These are phyloP conservation scores for Colletotrichum nymphaeae DNA, from an alignment of 2,329 filamentous ascomycete species.

Conservation along the genomic window DNA sequence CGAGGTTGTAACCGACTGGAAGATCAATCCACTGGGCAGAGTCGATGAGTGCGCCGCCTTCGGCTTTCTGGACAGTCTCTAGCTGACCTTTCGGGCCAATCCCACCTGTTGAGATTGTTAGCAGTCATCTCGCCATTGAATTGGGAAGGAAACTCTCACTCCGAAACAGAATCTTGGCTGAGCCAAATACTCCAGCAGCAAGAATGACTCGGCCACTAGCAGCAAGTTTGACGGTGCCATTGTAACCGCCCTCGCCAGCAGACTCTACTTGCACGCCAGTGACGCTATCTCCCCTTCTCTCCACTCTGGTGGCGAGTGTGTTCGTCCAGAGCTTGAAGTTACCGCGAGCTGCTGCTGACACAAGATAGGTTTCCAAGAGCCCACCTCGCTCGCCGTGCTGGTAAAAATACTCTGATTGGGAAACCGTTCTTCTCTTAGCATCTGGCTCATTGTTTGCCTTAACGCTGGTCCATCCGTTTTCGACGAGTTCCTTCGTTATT, in stretches of 20 bases:
- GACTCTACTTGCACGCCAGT: background rate
- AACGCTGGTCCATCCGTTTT: background rate
- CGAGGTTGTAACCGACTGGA: background rate
- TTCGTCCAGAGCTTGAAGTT: conserved; percentile 3
- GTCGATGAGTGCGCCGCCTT: background rate
- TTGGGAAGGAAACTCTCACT: background rate
- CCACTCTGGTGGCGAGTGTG: background rate
- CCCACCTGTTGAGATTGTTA: background rate
- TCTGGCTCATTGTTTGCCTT: background rate
- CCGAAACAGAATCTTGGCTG: background rate
- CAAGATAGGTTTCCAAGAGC: background rate
- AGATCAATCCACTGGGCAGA: background rate
- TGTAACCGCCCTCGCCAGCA: background rate
- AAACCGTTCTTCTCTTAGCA: background rate
- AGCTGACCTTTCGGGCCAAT: background rate
- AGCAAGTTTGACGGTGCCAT: background rate
- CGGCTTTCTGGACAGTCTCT: background rate
- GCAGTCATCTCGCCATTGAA: background rate
- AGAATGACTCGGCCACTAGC: background rate
- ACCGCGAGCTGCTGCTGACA: background rate
- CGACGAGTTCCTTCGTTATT: background rate
- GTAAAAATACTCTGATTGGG: background rate
- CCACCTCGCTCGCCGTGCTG: background rate
- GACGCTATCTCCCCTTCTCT: background rate
- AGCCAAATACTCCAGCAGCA: conserved; percentile 1